Percentiles rank a stretch among this genome's conserved stretches.
Conservation (phyloP, 495 filamentous ascomycete species). For the Penicillium arizonense region DNA sequence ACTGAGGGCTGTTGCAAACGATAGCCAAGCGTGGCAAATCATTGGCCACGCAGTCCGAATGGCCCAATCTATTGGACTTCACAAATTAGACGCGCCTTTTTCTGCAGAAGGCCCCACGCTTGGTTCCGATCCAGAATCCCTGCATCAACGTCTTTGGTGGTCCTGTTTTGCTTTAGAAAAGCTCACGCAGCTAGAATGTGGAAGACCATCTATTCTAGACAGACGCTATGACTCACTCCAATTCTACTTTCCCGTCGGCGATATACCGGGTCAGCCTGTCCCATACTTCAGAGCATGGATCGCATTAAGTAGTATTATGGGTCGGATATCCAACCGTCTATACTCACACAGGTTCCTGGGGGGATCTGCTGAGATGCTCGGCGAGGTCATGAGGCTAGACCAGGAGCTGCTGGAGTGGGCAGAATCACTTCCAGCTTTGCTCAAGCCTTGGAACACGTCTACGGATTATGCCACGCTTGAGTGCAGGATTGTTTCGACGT, state of each 20-base stretch:
- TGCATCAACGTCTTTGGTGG: not conserved
- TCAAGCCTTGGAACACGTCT: not conserved
- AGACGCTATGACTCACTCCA: not conserved
- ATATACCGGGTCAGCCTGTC: not conserved
- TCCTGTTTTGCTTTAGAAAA: not conserved
- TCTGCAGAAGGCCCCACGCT: not conserved
- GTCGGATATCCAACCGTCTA: constrained; percentile 1
- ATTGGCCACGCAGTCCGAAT: not conserved
- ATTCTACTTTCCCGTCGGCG: not conserved
- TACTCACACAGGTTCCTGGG: constrained; percentile 7
- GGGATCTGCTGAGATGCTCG: constrained; percentile 7
- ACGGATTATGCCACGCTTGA: not conserved
- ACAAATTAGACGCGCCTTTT: not conserved
- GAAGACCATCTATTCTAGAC: not conserved
- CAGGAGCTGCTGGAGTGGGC: not conserved
- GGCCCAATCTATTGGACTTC: not conserved
- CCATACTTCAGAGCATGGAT: not conserved
- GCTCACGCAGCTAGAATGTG: not conserved
- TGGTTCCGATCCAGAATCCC: not conserved
- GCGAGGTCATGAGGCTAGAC: not conserved
- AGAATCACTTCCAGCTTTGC: not conserved
- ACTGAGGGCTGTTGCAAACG: not conserved
- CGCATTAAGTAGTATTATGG: constrained; percentile 4
- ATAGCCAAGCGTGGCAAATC: not conserved
- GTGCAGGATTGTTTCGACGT: not conserved